Evolutionary conservation across 306 rosid species (phyloP), one percentile per base, ranked within the genome.

Genomic region (Cucurbita maxima): DNA sequence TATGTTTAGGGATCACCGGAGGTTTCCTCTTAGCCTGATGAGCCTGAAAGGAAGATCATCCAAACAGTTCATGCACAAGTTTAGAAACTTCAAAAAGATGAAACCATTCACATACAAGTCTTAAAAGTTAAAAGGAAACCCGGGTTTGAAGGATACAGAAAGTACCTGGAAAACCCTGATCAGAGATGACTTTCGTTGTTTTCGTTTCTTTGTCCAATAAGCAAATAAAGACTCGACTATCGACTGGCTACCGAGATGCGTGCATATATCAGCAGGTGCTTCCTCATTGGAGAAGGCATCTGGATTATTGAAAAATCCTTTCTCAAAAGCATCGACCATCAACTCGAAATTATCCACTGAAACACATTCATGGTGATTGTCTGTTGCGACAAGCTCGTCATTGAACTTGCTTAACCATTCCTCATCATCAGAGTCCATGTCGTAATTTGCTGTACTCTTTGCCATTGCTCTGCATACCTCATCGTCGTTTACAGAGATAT

Each of bases 361-460:
- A 59, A 92, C 58, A 76, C 54, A 68, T 70, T 81, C 90, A 58
- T 59, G 81, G 62, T 57, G 71, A 55, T 59, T 79, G 52, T 71
- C 70, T 62, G 73, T 55, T 1, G 61, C 75, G 22, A 36, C 52
- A 15, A 61, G 80, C 71, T 82, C 82, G 0, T 66, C 4, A 58
- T 88, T 90, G 41, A 87, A 81, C 76, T 79, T 81, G 52, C 62
- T 77, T 34, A 88, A 79, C 96, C 96, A 92, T 58, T 76, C 82
- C 79, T 92, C 98, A 55, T 92, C 98, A 41, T 84, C 96, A 14
- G 87, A 85, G 69, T 92, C 98, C 90, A 92, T 76, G 79, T 92
- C 98, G 77, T 92, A 92, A 64, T 70, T 84, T 1, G 93, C 86
- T 0, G 76, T 76, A 68, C 59, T 78, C 84, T 77, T 88, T 20